These are phyloP conservation scores for Phaeosphaeria sp. DNA, from an alignment of 2,329 filamentous ascomycete genomes.

Conservation along the genomic window DNA sequence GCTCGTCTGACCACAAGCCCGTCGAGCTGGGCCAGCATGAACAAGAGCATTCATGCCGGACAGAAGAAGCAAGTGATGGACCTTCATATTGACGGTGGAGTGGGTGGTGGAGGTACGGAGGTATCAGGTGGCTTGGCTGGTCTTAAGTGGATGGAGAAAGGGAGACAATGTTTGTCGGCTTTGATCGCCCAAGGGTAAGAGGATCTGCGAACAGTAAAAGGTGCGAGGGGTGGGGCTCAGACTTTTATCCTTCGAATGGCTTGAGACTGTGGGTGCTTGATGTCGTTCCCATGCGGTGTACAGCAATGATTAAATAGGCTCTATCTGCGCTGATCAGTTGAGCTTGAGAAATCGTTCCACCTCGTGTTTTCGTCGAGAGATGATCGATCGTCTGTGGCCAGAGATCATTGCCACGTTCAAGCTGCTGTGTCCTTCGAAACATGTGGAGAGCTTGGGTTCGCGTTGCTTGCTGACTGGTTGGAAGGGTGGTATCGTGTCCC, in stretches of 20 bases:
- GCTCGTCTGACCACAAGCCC: conserved; percentile 21
- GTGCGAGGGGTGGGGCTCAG: neutral
- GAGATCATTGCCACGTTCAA: neutral
- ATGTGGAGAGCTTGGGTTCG: neutral
- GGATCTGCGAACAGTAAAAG: too few relatives aligned
- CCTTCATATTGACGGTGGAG: conserved; percentile 11
- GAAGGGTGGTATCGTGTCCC: neutral
- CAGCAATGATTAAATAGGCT: neutral
- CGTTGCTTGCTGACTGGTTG: neutral
- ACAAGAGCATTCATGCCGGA: conserved; percentile 6
- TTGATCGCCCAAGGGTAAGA: neutral
- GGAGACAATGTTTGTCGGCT: neutral
- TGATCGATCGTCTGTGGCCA: neutral
- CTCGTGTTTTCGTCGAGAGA: neutral
- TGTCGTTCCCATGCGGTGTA: neutral
- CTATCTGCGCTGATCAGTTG: neutral
- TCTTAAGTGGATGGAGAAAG: neutral
- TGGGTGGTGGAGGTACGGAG: neutral
- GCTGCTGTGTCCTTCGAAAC: neutral
- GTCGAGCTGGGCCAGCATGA: conserved; percentile 20
- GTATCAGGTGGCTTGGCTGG: neutral
- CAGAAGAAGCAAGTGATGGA: conserved; percentile 4
- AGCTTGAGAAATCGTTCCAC: neutral
- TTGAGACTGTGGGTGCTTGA: neutral
- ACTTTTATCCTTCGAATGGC: neutral